phyloP scores from a whole-genome alignment of 176 grass and related monocot genomes.

The Poa pratensis region DNA sequence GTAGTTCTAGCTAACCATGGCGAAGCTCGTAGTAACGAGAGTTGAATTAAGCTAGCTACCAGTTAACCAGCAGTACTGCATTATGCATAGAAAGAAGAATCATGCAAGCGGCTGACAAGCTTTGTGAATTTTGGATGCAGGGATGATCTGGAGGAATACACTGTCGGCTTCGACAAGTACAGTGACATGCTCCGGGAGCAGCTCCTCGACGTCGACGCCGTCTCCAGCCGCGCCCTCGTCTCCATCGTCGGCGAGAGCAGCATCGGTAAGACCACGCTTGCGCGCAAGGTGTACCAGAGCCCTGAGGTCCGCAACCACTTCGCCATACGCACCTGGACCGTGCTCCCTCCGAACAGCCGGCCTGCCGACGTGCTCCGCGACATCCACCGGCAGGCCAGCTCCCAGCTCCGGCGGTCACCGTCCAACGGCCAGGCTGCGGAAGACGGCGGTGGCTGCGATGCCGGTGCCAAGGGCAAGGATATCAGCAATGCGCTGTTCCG shows the following conservation, averaged over 20 bases:
- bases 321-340: slow-evolving; percentile 57
- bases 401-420: slow-evolving; percentile 13
- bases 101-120: neutral
- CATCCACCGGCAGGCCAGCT: slow-evolving; percentile 41
- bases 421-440: slow-evolving; percentile 6
- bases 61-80: neutral
- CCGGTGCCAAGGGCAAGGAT: slow-evolving; percentile 3
- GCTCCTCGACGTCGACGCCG: slow-evolving; percentile 32
- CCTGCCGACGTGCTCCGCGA: slow-evolving; percentile 37
- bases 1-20: neutral
- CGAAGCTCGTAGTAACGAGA: neutral
- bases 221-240: slow-evolving; percentile 40
- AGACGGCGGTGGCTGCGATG: neutral
- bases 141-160: slow-evolving; percentile 54
- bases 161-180: slow-evolving; percentile 51
- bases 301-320: slow-evolving; percentile 55
- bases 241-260: slow-evolving; percentile 57
- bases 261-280: slow-evolving; percentile 55
- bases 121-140: slow-evolving; percentile 14
- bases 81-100: neutral
- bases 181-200: slow-evolving; percentile 37
- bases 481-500: slow-evolving; percentile 37
- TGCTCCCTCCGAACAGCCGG: slow-evolving; percentile 47
- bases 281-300: slow-evolving; percentile 52
- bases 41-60: neutral